phyloP scores from a whole-genome alignment of 1,284 basidiomycete species.

The Moesziomyces parantarcticus region DNA sequence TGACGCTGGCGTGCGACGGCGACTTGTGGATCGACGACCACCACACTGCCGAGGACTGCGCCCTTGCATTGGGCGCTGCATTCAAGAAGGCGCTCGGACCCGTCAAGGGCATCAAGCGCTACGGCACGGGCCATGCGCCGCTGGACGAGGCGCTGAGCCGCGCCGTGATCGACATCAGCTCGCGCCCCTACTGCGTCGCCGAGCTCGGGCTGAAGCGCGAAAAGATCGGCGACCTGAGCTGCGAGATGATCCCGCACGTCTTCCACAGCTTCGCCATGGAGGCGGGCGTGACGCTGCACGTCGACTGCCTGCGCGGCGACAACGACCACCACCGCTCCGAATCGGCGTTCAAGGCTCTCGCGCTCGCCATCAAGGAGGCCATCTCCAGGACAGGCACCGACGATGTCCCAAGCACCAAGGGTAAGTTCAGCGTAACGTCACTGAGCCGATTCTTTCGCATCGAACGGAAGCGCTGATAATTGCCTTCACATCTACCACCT shows the following conservation, averaged over 20 bases:
- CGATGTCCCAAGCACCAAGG: constrained; percentile 97
- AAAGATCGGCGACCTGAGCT: constrained; percentile 88
- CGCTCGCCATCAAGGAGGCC: constrained; percentile 92
- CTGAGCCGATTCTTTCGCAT: background rate
- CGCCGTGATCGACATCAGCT: constrained; percentile 97
- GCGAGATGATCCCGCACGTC: constrained; percentile 95
- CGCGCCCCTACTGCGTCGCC: constrained; percentile 92
- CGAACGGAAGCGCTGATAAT: background rate
- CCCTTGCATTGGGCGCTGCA: constrained; percentile 89
- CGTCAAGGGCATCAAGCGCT: constrained; percentile 90
- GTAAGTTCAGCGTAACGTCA: constrained; percentile 69
- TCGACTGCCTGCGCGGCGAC: constrained; percentile 91
- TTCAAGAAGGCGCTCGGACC: constrained; percentile 97
- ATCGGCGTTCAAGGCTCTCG: constrained; percentile 96
- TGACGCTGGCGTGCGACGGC: constrained; percentile 89
- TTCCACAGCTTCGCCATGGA: constrained; percentile 93
- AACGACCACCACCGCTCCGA: constrained; percentile 99
- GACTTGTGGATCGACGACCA: constrained; percentile 99
- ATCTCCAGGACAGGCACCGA: constrained; percentile 87
- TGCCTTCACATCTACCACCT: background rate
- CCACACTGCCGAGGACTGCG: constrained; percentile 95
- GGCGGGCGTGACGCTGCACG: constrained; percentile 88
- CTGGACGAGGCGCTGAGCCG: constrained; percentile 89
- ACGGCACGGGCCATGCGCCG: constrained; percentile 95
- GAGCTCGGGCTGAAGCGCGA: constrained; percentile 83